Base-by-base conservation (phyloP, 352 stramenopile genomes). In the Globisporangium nunn region DNA sequence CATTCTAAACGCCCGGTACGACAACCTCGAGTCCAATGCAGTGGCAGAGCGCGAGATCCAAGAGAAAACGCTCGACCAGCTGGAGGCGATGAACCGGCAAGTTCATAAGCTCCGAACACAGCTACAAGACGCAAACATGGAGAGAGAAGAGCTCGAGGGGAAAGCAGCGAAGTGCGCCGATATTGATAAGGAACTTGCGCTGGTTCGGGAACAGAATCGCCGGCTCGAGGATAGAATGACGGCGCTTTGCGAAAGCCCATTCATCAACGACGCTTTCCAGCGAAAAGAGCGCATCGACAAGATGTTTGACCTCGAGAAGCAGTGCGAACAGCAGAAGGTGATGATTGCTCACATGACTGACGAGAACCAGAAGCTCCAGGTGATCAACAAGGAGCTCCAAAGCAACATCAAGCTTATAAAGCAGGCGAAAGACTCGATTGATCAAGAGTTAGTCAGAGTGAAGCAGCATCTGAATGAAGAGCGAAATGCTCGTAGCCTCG, bases 191-290 rank as follows among this genome's bases (percentile, higher is more conserved):
- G 85, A 96, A 44, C 67, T 96, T 6, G 48, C 49, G 7, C 61
- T 91, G 51, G 61, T 96, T 4, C 70, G 75, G 4, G 75, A 94
- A 7, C 78, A 92, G 61, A 97, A 96, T 56, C 72, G 75, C 12
- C 85, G 80, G 30, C 68, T 98, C 1, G 93, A 98, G 65, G 81
- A 96, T 17, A 72, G 89, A 6, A 95, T 97, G 70, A 96, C 83
- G 29, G 73, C 72, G 14, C 66, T 98, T 15, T 98, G 91, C 56
- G 90, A 98, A 57, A 96, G 86, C 28, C 91, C 91, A 11, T 98
- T 98, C 64, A 96, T 98, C 30, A 93, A 93, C 58, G 84, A 97
- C 47, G 88, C 88, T 4, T 96, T 95, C 50, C 76, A 95, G 61
- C 72, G 79, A 1, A 95, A 94, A 63, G 83, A 91, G 30, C 72